phyloP scores from a whole-genome alignment of 2,329 filamentous ascomycete species.

The Ophiostoma sp. region DNA sequence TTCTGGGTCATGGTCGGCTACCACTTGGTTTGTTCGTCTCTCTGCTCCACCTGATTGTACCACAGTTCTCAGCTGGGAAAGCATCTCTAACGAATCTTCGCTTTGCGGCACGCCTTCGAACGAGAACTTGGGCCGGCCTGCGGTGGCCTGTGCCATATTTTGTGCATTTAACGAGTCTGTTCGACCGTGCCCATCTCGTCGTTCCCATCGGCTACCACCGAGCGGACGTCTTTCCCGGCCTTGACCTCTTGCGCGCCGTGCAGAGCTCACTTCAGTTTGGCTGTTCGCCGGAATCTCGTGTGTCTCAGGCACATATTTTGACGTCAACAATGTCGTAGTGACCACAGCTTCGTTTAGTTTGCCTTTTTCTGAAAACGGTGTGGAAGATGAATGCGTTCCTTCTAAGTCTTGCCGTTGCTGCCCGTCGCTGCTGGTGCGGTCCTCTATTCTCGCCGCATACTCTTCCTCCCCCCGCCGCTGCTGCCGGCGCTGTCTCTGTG shows the following conservation, averaged over 20 bases:
- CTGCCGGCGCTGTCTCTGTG: background rate
- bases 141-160: no score
- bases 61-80: background rate
- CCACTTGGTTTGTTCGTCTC: background rate
- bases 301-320: background rate
- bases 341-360: background rate
- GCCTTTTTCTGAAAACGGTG: background rate
- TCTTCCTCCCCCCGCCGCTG: background rate
- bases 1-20: background rate
- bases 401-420: background rate
- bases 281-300: background rate
- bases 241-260: background rate
- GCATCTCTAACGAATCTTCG: background rate
- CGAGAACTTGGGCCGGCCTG: background rate
- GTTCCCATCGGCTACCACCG: background rate
- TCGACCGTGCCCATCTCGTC: background rate
- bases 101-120: background rate
- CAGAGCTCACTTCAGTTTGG: background rate
- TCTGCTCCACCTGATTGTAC: background rate
- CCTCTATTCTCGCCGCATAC: background rate
- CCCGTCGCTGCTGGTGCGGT: background rate
- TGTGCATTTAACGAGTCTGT: background rate
- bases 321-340: background rate
- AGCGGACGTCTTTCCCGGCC: background rate
- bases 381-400: background rate